Evolutionary conservation across 2,329 filamentous ascomycete genomes (phyloP), one percentile per base, ranked within the genome.

Genomic region (Aspergillus pseudotamarii): DNA sequence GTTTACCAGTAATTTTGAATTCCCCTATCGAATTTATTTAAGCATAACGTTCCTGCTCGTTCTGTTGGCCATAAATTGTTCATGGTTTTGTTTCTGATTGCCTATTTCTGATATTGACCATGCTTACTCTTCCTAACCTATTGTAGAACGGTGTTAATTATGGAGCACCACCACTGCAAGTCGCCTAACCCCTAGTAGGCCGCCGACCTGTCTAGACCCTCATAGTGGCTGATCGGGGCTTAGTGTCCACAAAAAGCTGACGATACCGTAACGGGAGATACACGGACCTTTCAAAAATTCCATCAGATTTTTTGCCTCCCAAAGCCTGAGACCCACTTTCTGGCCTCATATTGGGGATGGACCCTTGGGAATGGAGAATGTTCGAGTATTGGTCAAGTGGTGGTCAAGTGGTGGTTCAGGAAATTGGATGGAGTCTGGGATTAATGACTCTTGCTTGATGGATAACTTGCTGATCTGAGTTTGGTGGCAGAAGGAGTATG

Each of bases 211-310:
- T 69, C 68, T 70, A 70, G 68, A 58, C 68, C 65, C 55, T 56
- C 57, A 65, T 67, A 65, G 65, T 69, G 65, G 66, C 65, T 67
- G 67, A 69, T 69, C 66, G 60, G 64, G 57, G 59, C 62, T 64
- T 62, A 58, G 51, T 57, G 53, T 54, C 16, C 28, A 51, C 32
- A 34, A 45, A 50, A 57, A 38, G 57, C 59, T 60, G 53, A 60
- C 62, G 59, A 64, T 64, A 58, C 67, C 57, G 63, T 62, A 66
- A 62, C 53, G 54, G 60, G 63, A 60, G 63, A 64, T 64, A 69
- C 68, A 67, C 65, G 62, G 68, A 59, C 66, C 63, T 63, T 61
- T 14, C 28, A 28, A 32, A 51, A 55, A 9, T 41, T 26, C 21
- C 51, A 55, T 55, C 51, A 38, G 51, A 55, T 16, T 55, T 55